A percentile compares a stretch with the other conserved stretches of the same genome.
phyloP scores from a whole-genome alignment of 1,284 basidiomycete species.

The Singerocomus inundabilis region DNA sequence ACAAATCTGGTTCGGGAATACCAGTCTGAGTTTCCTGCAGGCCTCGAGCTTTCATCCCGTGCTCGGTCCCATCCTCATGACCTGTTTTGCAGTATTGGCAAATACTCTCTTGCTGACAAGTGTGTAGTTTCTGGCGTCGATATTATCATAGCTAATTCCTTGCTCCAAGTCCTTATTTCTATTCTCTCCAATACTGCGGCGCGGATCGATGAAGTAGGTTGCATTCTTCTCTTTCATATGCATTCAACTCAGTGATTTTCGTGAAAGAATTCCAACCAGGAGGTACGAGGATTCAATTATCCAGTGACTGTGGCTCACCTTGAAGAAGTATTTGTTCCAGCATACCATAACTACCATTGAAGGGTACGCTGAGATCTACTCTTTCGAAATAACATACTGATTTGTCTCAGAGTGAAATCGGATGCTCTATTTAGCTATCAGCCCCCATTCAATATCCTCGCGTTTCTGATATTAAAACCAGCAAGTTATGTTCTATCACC shows the following conservation, averaged over 20 bases:
- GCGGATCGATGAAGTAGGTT: conserved; percentile 69
- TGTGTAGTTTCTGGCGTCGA: conserved; percentile 36
- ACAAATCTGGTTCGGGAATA: conserved; percentile 84
- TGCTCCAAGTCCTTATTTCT: conserved; percentile 68
- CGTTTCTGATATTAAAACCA: conserved; percentile 76
- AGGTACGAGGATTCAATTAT: conserved; percentile 44
- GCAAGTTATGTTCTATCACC: conserved; percentile 71
- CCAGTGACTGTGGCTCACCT: conserved; percentile 9
- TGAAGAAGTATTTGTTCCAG: conserved; percentile 78
- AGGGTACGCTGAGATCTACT: conserved; percentile 51
- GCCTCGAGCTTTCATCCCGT: conserved; percentile 80
- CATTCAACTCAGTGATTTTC: conserved; percentile 5
- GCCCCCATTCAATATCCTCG: conserved; percentile 81
- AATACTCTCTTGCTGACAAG: conserved; percentile 81
- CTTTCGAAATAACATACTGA: background rate
- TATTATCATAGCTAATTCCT: background rate
- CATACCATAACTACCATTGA: conserved; percentile 85
- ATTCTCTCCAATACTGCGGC: conserved; percentile 86
- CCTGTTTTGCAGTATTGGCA: conserved; percentile 77
- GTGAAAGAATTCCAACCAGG: conserved; percentile 74
- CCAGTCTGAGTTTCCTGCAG: conserved; percentile 64
- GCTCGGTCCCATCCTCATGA: conserved; percentile 85
- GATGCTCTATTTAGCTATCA: conserved; percentile 91
- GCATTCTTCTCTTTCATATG: background rate
- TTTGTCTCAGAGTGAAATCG: conserved; percentile 64